A percentile compares a stretch with the other conserved stretches of the same genome.
These are phyloP conservation scores for Haplosporangium gracile DNA, from an alignment of 192 early-diverging fungal species.

Conservation along the genomic window DNA sequence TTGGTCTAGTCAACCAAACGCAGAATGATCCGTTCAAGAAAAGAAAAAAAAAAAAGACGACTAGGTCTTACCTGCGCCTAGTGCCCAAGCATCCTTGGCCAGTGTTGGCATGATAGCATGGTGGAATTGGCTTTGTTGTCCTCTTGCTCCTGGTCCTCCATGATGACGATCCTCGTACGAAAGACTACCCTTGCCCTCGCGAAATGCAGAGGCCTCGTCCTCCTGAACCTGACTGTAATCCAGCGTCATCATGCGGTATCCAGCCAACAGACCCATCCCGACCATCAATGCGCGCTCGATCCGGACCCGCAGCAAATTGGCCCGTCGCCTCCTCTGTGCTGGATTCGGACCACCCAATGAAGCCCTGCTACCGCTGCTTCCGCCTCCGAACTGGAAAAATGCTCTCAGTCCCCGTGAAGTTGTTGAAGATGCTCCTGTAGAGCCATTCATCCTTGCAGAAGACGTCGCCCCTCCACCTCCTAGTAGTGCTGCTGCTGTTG, in stretches of 20 bases:
- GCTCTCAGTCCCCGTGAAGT: neutral
- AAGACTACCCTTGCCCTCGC: neutral
- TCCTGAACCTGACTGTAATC: slow-evolving; percentile 20
- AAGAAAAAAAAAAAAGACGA: neutral
- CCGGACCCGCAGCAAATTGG: slow-evolving; percentile 45
- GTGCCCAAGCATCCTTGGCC: slow-evolving; percentile 33
- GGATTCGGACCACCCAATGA: neutral
- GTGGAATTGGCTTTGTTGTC: slow-evolving; percentile 2
- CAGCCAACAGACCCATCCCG: slow-evolving; percentile 44
- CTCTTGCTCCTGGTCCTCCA: neutral
- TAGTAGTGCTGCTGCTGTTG: neutral
- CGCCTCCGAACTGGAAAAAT: neutral
- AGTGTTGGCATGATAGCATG: slow-evolving; percentile 20
- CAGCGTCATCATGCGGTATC: slow-evolving; percentile 53
- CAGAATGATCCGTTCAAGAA: neutral
- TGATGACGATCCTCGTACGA: neutral
- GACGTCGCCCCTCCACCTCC: no score
- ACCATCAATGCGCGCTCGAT: slow-evolving; percentile 53
- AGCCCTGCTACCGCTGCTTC: neutral
- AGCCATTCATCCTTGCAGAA: neutral
- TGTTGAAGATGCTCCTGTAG: neutral
- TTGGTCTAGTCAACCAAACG: neutral
- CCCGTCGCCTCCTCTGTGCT: slow-evolving; percentile 31
- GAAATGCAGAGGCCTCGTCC: neutral
- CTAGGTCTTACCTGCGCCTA: slow-evolving; percentile 42